These are phyloP conservation scores for Escallonia herrerae DNA, from an alignment of 129 eudicot species.

Conservation along the genomic window DNA sequence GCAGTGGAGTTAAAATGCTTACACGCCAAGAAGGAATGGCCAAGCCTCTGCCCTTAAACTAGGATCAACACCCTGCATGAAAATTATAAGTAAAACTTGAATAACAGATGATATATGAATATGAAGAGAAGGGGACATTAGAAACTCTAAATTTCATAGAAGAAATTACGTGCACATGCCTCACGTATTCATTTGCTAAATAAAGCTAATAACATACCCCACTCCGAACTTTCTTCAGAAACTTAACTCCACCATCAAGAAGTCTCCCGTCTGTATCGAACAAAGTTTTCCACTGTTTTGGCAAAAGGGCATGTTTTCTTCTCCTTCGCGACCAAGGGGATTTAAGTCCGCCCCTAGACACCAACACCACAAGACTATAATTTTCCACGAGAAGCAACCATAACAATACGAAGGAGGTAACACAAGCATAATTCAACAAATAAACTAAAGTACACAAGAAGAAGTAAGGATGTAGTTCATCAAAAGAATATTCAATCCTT, in stretches of 20 bases:
- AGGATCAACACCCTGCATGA: slow-evolving; percentile 78
- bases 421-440: background rate
- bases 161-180: background rate
- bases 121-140: background rate
- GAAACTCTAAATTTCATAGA: background rate
- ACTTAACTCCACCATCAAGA: slow-evolving; percentile 67
- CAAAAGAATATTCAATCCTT: no score
- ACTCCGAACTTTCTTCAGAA: slow-evolving; percentile 72
- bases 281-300: slow-evolving; percentile 63
- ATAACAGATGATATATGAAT: background rate
- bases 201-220: slow-evolving; percentile 43
- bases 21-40: slow-evolving; percentile 93
- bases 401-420: background rate
- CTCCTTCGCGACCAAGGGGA: slow-evolving; percentile 88
- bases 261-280: slow-evolving; percentile 63
- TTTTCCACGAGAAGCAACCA: background rate
- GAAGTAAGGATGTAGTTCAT: no score
- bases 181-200: background rate
- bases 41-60: slow-evolving; percentile 68
- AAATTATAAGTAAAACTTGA: no score
- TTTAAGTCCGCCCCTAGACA: slow-evolving; percentile 52
- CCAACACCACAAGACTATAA: no score
- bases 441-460: no score
- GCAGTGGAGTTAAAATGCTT: slow-evolving; percentile 20
- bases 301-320: slow-evolving; percentile 63